These are phyloP conservation scores for Aspergillus arachidicola DNA, from an alignment of 2,329 filamentous ascomycete species.

Conservation along the genomic window DNA sequence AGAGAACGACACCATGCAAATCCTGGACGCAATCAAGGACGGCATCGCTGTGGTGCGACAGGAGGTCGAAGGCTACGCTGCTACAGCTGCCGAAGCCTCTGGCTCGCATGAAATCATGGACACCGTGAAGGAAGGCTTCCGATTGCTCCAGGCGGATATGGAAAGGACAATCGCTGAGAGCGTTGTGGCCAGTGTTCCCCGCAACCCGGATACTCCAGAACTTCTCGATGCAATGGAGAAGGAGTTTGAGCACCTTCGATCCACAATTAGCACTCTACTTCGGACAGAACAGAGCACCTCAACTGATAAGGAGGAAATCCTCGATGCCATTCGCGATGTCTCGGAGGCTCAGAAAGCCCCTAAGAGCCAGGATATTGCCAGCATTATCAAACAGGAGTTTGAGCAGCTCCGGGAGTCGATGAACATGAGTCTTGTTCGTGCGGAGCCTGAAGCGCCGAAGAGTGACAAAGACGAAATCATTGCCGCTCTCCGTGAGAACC, in stretches of 20 bases:
- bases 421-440: slow-evolving; percentile 32
- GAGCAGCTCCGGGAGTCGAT: slow-evolving; percentile 59
- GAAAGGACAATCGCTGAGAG: slow-evolving; percentile 54
- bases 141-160: slow-evolving; percentile 62
- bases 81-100: slow-evolving; percentile 68
- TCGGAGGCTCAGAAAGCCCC: slow-evolving; percentile 36
- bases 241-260: slow-evolving; percentile 80
- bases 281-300: slow-evolving; percentile 58
- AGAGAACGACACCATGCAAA: slow-evolving; percentile 81
- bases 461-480: slow-evolving; percentile 69
- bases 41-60: slow-evolving; percentile 77
- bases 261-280: slow-evolving; percentile 72
- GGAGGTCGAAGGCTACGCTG: slow-evolving; percentile 81
- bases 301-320: slow-evolving; percentile 62
- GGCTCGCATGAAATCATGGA: slow-evolving; percentile 79
- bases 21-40: slow-evolving; percentile 84
- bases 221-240: slow-evolving; percentile 76
- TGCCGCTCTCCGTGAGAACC: slow-evolving; percentile 46
- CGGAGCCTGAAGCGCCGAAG: slow-evolving; percentile 38
- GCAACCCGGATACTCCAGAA: slow-evolving; percentile 62
- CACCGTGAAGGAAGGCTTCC: slow-evolving; percentile 64
- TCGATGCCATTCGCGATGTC: slow-evolving; percentile 61
- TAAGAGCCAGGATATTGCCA: slow-evolving; percentile 34
- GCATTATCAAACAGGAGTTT: slow-evolving; percentile 61
- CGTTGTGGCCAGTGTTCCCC: slow-evolving; percentile 32